Conservation (phyloP, 225 moss, liverwort and hornwort species). For the Thuidium tamariscinum region DNA sequence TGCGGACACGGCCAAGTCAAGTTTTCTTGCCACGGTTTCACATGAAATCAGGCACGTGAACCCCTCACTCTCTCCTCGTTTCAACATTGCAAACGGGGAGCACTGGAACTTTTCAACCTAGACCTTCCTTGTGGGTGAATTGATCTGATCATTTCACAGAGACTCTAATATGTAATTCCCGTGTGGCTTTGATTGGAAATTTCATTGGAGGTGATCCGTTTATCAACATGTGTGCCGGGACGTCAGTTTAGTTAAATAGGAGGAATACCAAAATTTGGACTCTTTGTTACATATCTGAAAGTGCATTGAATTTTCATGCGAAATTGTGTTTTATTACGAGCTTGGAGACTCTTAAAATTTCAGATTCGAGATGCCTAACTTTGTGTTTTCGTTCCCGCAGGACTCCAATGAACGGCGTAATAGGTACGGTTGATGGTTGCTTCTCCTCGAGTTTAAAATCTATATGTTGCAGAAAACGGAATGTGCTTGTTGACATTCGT, state of each 20-base stretch:
- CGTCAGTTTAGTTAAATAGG: neutral
- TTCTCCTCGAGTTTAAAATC: neutral
- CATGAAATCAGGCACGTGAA: conserved; percentile 73
- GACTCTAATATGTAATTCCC: neutral
- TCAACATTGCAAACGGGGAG: no score
- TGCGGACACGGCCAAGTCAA: conserved; percentile 80
- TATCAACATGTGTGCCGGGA: neutral
- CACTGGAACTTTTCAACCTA: neutral
- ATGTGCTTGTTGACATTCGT: neutral
- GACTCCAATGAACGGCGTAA: conserved; percentile 97
- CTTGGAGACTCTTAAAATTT: neutral
- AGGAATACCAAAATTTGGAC: neutral
- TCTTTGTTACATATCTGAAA: neutral
- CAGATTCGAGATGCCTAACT: neutral
- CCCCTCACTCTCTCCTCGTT: neutral
- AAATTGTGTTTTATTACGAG: neutral
- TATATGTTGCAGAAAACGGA: no score
- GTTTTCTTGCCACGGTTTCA: conserved; percentile 88
- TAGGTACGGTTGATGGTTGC: conserved; percentile 32
- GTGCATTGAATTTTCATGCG: neutral
- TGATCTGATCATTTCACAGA: neutral
- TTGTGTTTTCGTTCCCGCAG: conserved; percentile 21
- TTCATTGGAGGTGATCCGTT: neutral
- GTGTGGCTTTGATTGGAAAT: neutral
- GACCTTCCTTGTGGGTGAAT: neutral